Evolutionary conservation across 2,329 filamentous ascomycete species (phyloP), one percentile per base, ranked within the genome.

Genomic region (Zymoseptoria ardabiliae): DNA sequence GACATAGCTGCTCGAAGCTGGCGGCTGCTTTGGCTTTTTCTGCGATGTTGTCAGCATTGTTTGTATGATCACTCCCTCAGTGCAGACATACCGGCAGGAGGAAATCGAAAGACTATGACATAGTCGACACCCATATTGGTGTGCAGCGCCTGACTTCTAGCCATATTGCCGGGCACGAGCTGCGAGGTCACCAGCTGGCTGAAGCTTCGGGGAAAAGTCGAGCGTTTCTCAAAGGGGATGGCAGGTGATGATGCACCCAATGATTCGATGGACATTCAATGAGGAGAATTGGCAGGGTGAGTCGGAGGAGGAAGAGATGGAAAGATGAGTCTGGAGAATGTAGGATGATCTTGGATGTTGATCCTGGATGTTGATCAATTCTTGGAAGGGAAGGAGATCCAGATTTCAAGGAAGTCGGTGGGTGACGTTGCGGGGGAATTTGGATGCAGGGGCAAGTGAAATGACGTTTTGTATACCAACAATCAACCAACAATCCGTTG

Each of bases 61-160:
- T 2, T 50, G n/a, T 21, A 45, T 22, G 21, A 13, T n/a, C 9
- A 1, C 11, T 19, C 4, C 17, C 7, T 19, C 25, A 23, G 50
- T 55, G 21, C 51, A 51, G 63, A 65, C 77, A 63, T 78, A 89
- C 89, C 84, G 58, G 85, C 82, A 51, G 84, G 79, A 23, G 85
- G 82, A 70, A 93, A 87, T 59, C 86, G 81, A 76, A 90, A 96
- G 70, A 86, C 84, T 63, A 97, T 82, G 59, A 96, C 91, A 80
- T 91, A 97, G 78, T 97, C 92, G 61, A 96, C 90, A 57, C 89
- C 82, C 69, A 86, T 79, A 68, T 87, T 87, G 55, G 78, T 78
- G 63, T 78, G 49, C 55, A 70, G 56, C 2, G 68, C 70, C 28
- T 64, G 66, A 62, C 68, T 72, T 62, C 70, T 71, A 60, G 68